Evolutionary conservation across 495 filamentous ascomycete genomes (phyloP).

Genomic region (Penicillium riverlandense): DNA sequence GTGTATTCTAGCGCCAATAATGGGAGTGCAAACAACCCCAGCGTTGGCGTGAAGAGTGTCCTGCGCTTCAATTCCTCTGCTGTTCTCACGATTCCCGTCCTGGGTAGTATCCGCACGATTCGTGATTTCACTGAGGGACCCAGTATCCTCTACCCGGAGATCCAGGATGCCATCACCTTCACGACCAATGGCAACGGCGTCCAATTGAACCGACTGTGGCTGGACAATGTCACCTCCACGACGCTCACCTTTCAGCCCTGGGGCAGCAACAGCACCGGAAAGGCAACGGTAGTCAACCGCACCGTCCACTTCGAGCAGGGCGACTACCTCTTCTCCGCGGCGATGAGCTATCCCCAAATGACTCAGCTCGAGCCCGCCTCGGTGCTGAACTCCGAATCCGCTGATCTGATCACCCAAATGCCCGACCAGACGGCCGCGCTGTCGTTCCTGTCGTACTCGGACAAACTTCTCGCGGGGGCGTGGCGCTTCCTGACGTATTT

Average conservation of each 20-base stretch:
- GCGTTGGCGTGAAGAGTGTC: conserved; percentile 44
- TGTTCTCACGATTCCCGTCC: conserved; percentile 42
- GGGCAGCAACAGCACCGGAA: conserved; percentile 10
- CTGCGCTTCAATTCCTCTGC: conserved; percentile 52
- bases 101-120: conserved; percentile 55
- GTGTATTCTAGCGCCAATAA: conserved; percentile 9
- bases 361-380: conserved; percentile 38
- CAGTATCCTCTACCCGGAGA: conserved; percentile 40
- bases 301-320: conserved; percentile 42
- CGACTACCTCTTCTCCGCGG: conserved; percentile 50
- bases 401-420: conserved; percentile 35
- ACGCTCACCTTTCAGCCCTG: conserved; percentile 42
- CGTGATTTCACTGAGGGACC: conserved; percentile 55
- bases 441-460: conserved; percentile 55
- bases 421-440: conserved; percentile 44
- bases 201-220: conserved; percentile 45
- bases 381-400: conserved; percentile 42
- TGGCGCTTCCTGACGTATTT: conserved; percentile 65
- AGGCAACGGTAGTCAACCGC: conserved; percentile 29
- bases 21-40: conserved; percentile 5
- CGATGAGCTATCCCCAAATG: conserved; percentile 56
- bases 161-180: conserved; percentile 44
- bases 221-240: conserved; percentile 49
- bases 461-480: conserved; percentile 56
- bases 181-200: conserved; percentile 26